phyloP scores from a whole-genome alignment of 73 alveolate genomes.

The Tetrahymena thermophila region DNA sequence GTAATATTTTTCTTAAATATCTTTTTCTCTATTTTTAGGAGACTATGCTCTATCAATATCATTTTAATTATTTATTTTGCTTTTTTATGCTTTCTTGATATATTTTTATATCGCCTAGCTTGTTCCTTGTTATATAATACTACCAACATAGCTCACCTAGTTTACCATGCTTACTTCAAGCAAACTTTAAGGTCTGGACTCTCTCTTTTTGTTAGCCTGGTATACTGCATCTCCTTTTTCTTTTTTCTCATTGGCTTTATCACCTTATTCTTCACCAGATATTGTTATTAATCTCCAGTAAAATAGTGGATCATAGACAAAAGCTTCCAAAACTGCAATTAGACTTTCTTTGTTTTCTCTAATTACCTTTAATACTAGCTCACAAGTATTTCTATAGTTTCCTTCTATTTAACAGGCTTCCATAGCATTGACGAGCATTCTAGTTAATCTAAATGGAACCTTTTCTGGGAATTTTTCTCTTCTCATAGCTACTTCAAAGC shows the following conservation, averaged over 20 bases:
- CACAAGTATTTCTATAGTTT: conserved; percentile 93
- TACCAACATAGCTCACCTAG: neutral
- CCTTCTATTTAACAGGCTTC: conserved; percentile 98
- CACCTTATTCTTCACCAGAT: conserved; percentile 67
- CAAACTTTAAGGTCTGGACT: neutral
- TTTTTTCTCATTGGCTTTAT: conserved; percentile 21
- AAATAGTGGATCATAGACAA: conserved; percentile 96
- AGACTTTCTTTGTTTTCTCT: conserved; percentile 93
- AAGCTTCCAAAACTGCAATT: conserved; percentile 94
- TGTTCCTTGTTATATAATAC: conserved; percentile 5
- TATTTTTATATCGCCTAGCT: neutral
- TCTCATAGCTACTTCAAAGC: conserved; percentile 97
- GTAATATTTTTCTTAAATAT: conserved; percentile 11
- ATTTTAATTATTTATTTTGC: neutral
- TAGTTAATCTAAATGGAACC: conserved; percentile 97
- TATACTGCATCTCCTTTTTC: conserved; percentile 7
- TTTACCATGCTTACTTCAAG: neutral
- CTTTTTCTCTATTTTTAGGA: conserved; percentile 24
- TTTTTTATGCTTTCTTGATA: neutral
- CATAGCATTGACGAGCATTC: conserved; percentile 98
- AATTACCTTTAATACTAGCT: conserved; percentile 89
- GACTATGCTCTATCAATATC: conserved; percentile 15
- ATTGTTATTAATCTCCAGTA: conserved; percentile 78
- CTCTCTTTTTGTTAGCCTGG: neutral
- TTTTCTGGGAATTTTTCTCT: conserved; percentile 98